Percentiles rank a stretch among this genome's conserved stretches.
Conservation (phyloP, 176 grass and related monocot genomes). For the Carex kokanica region DNA sequence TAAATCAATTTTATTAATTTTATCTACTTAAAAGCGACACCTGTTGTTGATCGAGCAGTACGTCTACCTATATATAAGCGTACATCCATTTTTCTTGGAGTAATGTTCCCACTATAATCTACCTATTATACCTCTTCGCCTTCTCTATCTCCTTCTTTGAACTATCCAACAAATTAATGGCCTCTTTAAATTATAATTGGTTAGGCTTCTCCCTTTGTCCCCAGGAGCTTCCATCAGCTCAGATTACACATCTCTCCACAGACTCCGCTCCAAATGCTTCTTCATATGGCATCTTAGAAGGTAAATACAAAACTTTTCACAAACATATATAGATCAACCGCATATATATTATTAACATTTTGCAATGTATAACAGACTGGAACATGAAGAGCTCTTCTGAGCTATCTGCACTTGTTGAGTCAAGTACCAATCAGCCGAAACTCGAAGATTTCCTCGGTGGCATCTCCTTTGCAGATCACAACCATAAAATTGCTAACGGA, state of each 20-base stretch:
- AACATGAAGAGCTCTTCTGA: slow-evolving; percentile 81
- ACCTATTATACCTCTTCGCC: neutral
- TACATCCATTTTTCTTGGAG: slow-evolving; percentile 13
- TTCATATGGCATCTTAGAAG: slow-evolving; percentile 38
- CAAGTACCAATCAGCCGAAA: slow-evolving; percentile 59
- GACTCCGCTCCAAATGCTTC: slow-evolving; percentile 28
- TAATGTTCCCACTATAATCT: slow-evolving; percentile 21
- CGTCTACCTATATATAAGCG: slow-evolving; percentile 3
- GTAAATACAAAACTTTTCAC: neutral
- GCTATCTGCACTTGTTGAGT: slow-evolving; percentile 73
- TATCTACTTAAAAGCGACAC: neutral
- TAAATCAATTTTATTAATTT: neutral
- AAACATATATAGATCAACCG: neutral
- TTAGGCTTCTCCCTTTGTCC: slow-evolving; percentile 87
- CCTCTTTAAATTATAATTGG: slow-evolving; percentile 84
- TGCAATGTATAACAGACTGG: slow-evolving; percentile 54
- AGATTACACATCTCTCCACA: slow-evolving; percentile 37
- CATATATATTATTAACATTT: slow-evolving; percentile 14
- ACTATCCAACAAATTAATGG: too few species aligned
- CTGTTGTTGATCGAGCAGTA: neutral
- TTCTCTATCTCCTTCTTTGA: neutral
- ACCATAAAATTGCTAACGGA: slow-evolving; percentile 39
- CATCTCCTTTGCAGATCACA: slow-evolving; percentile 65
- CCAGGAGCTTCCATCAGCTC: slow-evolving; percentile 67
- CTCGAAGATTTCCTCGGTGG: slow-evolving; percentile 95